Conservation (phyloP, 179 eudicot genomes). For the Carnegiea gigantea region DNA sequence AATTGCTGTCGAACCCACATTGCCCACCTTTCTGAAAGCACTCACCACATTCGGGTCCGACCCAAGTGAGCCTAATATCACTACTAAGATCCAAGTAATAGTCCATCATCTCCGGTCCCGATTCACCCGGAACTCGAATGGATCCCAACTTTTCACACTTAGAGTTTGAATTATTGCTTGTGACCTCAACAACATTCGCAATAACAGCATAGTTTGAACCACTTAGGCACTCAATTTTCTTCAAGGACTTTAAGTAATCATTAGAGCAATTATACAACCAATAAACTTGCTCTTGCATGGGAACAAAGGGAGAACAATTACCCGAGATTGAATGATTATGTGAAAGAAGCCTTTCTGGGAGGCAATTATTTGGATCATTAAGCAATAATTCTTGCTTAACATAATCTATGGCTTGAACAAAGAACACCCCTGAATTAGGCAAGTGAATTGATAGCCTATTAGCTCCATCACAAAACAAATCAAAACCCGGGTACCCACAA, state of each 20-base stretch:
- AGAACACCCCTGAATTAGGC: slow-evolving; percentile 21
- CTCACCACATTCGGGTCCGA: slow-evolving; percentile 17
- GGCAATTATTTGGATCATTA: slow-evolving; percentile 31
- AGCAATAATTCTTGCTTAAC: slow-evolving; percentile 19
- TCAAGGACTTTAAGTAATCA: not conserved
- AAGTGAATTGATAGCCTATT: slow-evolving; percentile 8
- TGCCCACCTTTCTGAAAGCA: slow-evolving; percentile 18
- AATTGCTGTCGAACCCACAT: slow-evolving; percentile 26
- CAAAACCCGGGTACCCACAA: slow-evolving; percentile 30
- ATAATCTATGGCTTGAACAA: slow-evolving; percentile 27
- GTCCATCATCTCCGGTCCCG: not conserved
- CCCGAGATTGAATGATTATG: not conserved
- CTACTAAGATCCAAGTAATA: slow-evolving; percentile 14
- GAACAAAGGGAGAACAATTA: slow-evolving; percentile 9
- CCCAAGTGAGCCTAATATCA: slow-evolving; percentile 21
- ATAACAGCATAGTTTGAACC: slow-evolving; percentile 19
- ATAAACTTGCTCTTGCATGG: not conserved
- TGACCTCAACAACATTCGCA: slow-evolving; percentile 2
- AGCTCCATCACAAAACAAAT: slow-evolving; percentile 23
- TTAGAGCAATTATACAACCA: slow-evolving; percentile 30
- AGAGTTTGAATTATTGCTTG: not conserved
- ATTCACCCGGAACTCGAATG: slow-evolving; percentile 6
- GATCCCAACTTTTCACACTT: slow-evolving; percentile 18
- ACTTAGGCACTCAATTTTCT: slow-evolving; percentile 23
- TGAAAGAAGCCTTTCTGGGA: slow-evolving; percentile 22